Conservation (phyloP, 1,284 basidiomycete genomes). For the Quambalaria eucalypti region DNA sequence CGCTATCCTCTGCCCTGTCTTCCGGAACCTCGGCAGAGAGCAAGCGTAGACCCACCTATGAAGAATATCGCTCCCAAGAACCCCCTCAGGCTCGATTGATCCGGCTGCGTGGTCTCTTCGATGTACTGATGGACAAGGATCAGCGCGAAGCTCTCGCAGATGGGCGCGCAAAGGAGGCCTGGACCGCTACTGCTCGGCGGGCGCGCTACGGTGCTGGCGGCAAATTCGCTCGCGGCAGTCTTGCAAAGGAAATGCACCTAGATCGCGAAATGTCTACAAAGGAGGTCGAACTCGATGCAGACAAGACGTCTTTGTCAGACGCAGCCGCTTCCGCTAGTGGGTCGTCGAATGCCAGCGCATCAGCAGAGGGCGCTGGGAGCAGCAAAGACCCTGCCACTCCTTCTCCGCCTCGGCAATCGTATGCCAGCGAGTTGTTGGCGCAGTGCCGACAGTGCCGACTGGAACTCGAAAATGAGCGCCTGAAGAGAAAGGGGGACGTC, state of each 20-base stretch:
- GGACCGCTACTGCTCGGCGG: slow-evolving; percentile 39
- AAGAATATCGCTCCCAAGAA: slow-evolving; percentile 40
- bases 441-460: slow-evolving; percentile 37
- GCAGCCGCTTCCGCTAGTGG: neutral
- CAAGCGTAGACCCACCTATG: slow-evolving; percentile 24
- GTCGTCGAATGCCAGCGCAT: neutral
- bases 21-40: neutral
- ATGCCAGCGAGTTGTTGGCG: slow-evolving; percentile 41
- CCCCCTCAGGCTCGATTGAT: slow-evolving; percentile 44
- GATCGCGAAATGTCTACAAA: slow-evolving; percentile 1
- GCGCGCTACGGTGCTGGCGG: slow-evolving; percentile 43
- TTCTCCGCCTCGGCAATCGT: slow-evolving; percentile 24
- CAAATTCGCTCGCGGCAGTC: slow-evolving; percentile 30
- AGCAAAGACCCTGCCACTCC: neutral
- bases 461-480: slow-evolving; percentile 26
- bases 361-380: neutral
- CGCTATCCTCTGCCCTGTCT: neutral
- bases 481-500: slow-evolving; percentile 1
- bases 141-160: slow-evolving; percentile 38
- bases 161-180: slow-evolving; percentile 41
- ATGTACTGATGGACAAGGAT: slow-evolving; percentile 38
- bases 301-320: slow-evolving; percentile 6
- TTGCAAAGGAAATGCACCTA: slow-evolving; percentile 9
- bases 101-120: slow-evolving; percentile 42
- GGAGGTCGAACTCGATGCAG: slow-evolving; percentile 1